These are phyloP conservation scores for Phyllosticta citriasiana DNA, from an alignment of 2,329 filamentous ascomycete genomes.

Conservation along the genomic window DNA sequence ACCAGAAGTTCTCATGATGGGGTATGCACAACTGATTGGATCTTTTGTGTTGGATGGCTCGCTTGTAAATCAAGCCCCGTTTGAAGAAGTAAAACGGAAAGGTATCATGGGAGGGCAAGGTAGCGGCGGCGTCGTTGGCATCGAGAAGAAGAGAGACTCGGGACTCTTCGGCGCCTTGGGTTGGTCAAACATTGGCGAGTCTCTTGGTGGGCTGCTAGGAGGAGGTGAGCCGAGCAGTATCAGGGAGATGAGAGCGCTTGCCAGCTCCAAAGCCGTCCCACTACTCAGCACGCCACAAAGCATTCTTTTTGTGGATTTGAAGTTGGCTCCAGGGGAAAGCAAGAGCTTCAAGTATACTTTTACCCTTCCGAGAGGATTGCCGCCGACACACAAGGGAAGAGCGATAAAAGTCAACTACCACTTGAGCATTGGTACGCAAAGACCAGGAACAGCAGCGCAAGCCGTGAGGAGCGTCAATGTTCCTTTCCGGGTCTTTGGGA, in stretches of 20 bases:
- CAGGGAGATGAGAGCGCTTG: conserved; percentile 85
- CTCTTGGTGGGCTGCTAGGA: conserved; percentile 78
- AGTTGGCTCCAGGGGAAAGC: conserved; percentile 79
- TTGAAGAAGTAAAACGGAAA: conserved; percentile 93
- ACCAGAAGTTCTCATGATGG: conserved; percentile 92
- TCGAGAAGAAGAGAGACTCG: conserved; percentile 68
- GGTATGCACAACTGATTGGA: conserved; percentile 87
- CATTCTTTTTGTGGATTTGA: conserved; percentile 87
- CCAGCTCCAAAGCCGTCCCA: conserved; percentile 77
- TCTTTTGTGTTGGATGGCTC: conserved; percentile 89
- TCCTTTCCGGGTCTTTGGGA: conserved; percentile 85
- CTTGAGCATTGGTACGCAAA: conserved; percentile 82
- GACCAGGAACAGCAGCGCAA: conserved; percentile 64
- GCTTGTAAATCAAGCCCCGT: conserved; percentile 76
- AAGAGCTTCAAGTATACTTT: conserved; percentile 81
- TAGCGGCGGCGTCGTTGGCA: conserved; percentile 73
- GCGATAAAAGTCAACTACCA: conserved; percentile 91
- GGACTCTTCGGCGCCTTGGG: conserved; percentile 76
- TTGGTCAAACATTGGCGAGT: conserved; percentile 81
- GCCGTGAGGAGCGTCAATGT: conserved; percentile 82
- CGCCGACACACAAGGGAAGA: conserved; percentile 81
- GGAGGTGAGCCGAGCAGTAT: conserved; percentile 83
- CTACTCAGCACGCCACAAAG: conserved; percentile 92
- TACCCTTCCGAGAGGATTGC: conserved; percentile 75
- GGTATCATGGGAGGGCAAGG: conserved; percentile 76